Base-by-base conservation (phyloP, 83 land plant genomes). In the Picea engelmannii region DNA sequence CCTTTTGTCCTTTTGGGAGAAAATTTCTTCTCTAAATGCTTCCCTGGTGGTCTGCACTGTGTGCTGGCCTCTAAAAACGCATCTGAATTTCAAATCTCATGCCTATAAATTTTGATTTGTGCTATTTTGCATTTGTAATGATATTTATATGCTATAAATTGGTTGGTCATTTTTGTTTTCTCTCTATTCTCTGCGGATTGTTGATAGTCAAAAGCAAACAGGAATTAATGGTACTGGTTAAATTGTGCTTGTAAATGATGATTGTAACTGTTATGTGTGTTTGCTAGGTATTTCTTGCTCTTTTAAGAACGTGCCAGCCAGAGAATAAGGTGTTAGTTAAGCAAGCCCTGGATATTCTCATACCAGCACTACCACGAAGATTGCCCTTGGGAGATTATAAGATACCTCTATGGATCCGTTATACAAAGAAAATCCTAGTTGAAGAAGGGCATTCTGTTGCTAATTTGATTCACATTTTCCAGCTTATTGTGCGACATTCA, bases 391-490 rank as follows among this genome's bases (percentile, higher is more conserved):
- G 96, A 17, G 99, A 98, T 38, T 81, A 77, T 59, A 96, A 95
- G 58, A 90, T 94, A 88, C 99, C 99, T 23, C 92, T 98, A n/a
- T 98, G 99, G 99, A 98, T 98, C 76, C 93, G 97, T 24, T 96
- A 98, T 62, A 98, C 97, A 38, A 96, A 96, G 77, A 94, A 98
- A 79, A 98, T 98, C 55, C 81, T 98, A 67, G 96, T 98, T 69
- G 99, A 98, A 82, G 99, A 98, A 79, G 97, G 99, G 55, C 99
- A 98, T 75, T 98, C 99, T 9, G 85, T 96, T 35, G 99, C 99
- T n/a, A 94, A 93, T 84, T 88, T 96, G 79, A 96, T 94, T 84
- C 99, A 98, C 79, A 94, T 98, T 60, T 98, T 98, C 85, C 99
- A 98, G 87, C 91, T 98, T 35, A 88, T 98, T 86, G 97, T 98